Evolutionary conservation across 2,329 filamentous ascomycete genomes (phyloP), one percentile per base, ranked within the genome.

Genomic region (Alternaria arborescens): DNA sequence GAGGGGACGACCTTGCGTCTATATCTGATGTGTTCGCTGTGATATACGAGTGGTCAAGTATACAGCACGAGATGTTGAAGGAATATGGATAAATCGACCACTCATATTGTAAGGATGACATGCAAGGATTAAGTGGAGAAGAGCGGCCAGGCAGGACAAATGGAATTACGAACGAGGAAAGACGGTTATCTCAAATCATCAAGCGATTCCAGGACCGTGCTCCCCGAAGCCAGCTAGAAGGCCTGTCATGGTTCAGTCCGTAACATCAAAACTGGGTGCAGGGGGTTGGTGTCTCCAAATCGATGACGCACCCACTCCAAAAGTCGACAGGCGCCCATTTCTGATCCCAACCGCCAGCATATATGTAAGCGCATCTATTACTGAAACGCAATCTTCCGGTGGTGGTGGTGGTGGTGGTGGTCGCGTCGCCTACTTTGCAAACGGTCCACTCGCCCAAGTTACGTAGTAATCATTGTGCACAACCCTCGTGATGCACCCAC

Each of bases 21-120:
- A 26, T n/a, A 7, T 12, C 30, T 43, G 20, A 51, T 52, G 62
- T 44, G 57, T 57, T 70, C 66, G 70, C 67, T 60, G 54, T 54
- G 44, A 70, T 71, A 34, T 40, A 64, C 32, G 62, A 62, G 67
- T 68, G 70, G 69, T n/a, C 52, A 50, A 50, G 46, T 50, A 20
- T 38, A 26, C 46, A 50, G 22, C 46, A 50, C 46, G 46, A 36
- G 46, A 38, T 50, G 46, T 24, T 50, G 48, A 48, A 46, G 30
- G 42, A 52, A 56, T 62, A 24, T 65, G 64, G 64, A 60, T 67
- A 67, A 67, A 67, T 62, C 57, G 16, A 40, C 52, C 60, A 50
- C 38, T 61, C 41, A 58, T 55, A 42, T 57, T 20, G 26, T 51
- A 26, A 50, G 46, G 2, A 24, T 38, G 46, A 26, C 30, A 36